Conservation (phyloP, 371 early-diverging fungal species). For the Lichtheimia hyalospora region DNA sequence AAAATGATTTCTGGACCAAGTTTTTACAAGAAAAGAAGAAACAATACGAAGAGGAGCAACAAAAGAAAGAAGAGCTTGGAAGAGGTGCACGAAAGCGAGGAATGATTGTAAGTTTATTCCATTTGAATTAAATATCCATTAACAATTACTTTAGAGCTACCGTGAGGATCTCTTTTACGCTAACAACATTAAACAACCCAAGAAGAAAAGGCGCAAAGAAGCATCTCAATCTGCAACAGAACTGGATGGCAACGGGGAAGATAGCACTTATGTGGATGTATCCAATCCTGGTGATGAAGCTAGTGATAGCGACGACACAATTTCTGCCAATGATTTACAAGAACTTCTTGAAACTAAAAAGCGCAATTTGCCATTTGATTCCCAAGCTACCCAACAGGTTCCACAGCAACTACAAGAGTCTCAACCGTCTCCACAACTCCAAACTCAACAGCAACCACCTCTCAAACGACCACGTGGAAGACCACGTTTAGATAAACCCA, state of each 20-base stretch:
- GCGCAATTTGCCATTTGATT: background rate
- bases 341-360: background rate
- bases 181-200: background rate
- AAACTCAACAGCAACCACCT: background rate
- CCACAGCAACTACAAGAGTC: background rate
- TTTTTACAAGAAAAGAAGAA: constrained; percentile 28
- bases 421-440: background rate
- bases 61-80: constrained; percentile 21
- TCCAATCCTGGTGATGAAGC: too few relatives aligned
- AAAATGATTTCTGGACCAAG: constrained; percentile 51
- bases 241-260: too few relatives aligned
- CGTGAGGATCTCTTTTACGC: background rate
- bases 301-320: too few relatives aligned
- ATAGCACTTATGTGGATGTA: too few relatives aligned
- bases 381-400: background rate
- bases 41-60: constrained; percentile 12
- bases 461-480: background rate
- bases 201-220: background rate
- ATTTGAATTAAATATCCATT: background rate
- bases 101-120: constrained; percentile 12
- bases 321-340: too few relatives aligned
- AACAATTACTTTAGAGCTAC: background rate
- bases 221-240: background rate
- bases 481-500: background rate
- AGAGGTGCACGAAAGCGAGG: constrained; percentile 44